Evolutionary conservation across 495 filamentous ascomycete species (phyloP), one percentile per base, ranked within the genome.

Genomic region (Copromyces sp.): DNA sequence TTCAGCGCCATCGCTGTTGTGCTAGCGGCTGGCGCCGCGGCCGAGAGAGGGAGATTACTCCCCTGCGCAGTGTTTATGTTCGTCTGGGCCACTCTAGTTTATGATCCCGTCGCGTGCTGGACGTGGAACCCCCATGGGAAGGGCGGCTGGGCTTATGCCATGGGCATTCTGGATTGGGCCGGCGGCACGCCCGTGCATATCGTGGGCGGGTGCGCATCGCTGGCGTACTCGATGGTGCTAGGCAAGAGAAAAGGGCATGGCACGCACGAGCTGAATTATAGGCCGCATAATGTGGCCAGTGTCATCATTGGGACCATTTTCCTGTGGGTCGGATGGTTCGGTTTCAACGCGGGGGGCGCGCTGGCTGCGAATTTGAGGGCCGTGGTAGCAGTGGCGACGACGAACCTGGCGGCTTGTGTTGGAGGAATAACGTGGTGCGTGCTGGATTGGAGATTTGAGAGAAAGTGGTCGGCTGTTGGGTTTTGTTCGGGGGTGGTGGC

Each of bases 311-410:
- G 95, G 4, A 97, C 95, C 11, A 93, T 98, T 69, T 97, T 98
- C 84, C 89, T 98, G 45, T 98, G 95, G 95, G 93, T 97, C 42
- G 95, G 95, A 20, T 98, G 95, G 95, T 97, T 97, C 77, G 95
- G 95, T 45, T 98, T 98, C 88, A 98, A 98, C 77, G 94, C 92
- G 59, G 95, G 95, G 72, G 93, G 91, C 20, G 95, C 94, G 12
- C 84, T 97, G 71, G 85, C 89, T 39, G 94, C 94, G 69, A 97
- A 96, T 81, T 82, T 98, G 83, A 90, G 95, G 77, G 89, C 95
- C 68, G 86, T 92, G 75, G 90, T 93, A 89, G 90, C 90, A 59
- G 87, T 86, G 9, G 83, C 90, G 8, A 86, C 90, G 29, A 92
- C 89, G 42, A 91, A 93, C 75, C 83, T 94, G 14, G 87, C 90